Conservation (phyloP, 768 basidiomycete genomes). For the Mycena alexandri region DNA sequence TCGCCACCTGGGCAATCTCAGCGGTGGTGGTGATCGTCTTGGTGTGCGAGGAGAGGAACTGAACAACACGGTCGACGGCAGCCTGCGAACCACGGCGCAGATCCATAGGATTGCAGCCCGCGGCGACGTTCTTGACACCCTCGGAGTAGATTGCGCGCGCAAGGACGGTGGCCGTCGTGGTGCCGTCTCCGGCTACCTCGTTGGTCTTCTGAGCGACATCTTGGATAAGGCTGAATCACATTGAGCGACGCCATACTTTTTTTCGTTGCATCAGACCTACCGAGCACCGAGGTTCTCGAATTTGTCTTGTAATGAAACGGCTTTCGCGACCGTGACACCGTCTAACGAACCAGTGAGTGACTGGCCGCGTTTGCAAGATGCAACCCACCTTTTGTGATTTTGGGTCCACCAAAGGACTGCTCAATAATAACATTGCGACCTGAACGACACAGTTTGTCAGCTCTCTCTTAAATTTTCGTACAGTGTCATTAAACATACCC, state of each 20-base stretch:
- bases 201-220: conserved; percentile 98
- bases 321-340: conserved; percentile 98
- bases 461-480: not conserved
- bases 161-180: conserved; percentile 97
- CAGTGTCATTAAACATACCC: conserved; percentile 59
- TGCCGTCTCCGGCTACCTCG: conserved; percentile 97
- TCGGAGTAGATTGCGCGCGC: conserved; percentile 98
- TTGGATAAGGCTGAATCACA: conserved; percentile 79
- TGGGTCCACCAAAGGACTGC: conserved; percentile 88
- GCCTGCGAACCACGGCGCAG: conserved; percentile 98
- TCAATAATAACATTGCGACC: conserved; percentile 99
- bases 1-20: conserved; percentile 99
- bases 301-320: conserved; percentile 95
- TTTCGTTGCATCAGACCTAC: conserved; percentile 57
- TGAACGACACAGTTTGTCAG: conserved; percentile 47
- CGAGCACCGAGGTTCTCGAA: conserved; percentile 99
- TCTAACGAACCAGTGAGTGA: conserved; percentile 54
- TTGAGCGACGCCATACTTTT: not conserved
- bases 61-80: conserved; percentile 94
- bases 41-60: conserved; percentile 89
- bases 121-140: conserved; percentile 99
- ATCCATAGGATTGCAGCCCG: conserved; percentile 99
- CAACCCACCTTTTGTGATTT: conserved; percentile 91
- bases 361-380: not conserved
- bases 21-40: conserved; percentile 96